These are phyloP conservation scores for Paraphaeosphaeria sporulosa DNA, from an alignment of 2,329 filamentous ascomycete genomes.

Conservation along the genomic window DNA sequence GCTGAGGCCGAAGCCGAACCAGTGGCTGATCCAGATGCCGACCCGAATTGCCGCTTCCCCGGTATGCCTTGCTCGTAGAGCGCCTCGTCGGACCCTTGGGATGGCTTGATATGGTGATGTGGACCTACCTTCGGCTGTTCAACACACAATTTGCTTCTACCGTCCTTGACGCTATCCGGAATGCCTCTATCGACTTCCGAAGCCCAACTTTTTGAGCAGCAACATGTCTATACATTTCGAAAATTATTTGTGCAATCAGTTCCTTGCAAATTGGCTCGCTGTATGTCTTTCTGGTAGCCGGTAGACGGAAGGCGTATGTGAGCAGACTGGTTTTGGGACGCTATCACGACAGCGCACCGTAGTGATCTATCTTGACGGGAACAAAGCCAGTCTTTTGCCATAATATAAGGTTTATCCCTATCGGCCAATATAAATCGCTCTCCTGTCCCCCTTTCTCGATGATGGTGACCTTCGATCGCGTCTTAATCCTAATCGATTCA, in stretches of 20 bases:
- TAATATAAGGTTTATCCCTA: not conserved
- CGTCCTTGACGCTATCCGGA: not conserved
- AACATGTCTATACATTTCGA: slow-evolving; percentile 3
- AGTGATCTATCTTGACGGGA: not conserved
- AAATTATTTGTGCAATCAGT: not conserved
- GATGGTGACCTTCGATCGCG: no score
- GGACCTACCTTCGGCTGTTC: not conserved
- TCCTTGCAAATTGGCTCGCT: slow-evolving; percentile 13
- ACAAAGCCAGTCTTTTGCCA: slow-evolving; percentile 3
- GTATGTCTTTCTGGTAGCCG: not conserved
- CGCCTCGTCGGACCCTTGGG: not conserved
- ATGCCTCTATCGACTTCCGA: not conserved
- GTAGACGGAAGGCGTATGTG: not conserved
- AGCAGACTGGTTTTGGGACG: slow-evolving; percentile 14
- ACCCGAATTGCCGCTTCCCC: slow-evolving; percentile 25
- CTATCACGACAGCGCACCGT: not conserved
- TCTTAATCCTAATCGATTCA: no score
- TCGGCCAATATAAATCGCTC: not conserved
- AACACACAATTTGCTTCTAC: not conserved
- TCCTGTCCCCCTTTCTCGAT: not conserved
- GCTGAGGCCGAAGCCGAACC: slow-evolving; percentile 40
- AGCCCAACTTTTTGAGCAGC: not conserved
- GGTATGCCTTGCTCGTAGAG: slow-evolving; percentile 28
- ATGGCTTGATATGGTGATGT: not conserved
- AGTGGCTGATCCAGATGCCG: slow-evolving; percentile 27